Conservation (phyloP, 352 stramenopile genomes). For the Pythium scleroteichum region DNA sequence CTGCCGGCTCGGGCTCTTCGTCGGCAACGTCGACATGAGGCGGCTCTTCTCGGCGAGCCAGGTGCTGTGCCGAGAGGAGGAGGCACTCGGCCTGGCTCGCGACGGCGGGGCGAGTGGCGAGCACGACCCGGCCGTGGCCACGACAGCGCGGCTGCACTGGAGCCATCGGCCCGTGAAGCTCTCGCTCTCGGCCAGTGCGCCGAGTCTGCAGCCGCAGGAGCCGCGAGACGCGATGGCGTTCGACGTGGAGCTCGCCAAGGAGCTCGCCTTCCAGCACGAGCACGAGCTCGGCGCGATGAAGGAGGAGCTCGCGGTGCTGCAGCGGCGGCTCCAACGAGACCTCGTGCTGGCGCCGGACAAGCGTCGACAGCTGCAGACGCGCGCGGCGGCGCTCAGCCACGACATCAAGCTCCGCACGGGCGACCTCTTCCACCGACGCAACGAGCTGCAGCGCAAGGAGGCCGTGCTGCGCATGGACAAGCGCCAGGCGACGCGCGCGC, state of each 20-base stretch:
- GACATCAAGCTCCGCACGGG: conserved; percentile 65
- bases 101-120: neutral
- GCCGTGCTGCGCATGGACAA: conserved; percentile 32
- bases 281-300: conserved; percentile 59
- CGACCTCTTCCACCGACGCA: conserved; percentile 73
- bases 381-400: conserved; percentile 50
- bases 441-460: conserved; percentile 70
- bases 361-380: conserved; percentile 50
- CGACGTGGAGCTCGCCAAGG: conserved; percentile 50
- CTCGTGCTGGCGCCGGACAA: conserved; percentile 35
- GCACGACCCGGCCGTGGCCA: conserved; percentile 1
- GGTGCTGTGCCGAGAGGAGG: conserved; percentile 45
- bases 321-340: conserved; percentile 40
- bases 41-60: conserved; percentile 57
- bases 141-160: conserved; percentile 37
- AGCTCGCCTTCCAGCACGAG: conserved; percentile 68
- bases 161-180: conserved; percentile 39
- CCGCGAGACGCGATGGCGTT: conserved; percentile 37
- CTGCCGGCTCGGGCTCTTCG: conserved; percentile 39
- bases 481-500: conserved; percentile 7
- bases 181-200: conserved; percentile 8
- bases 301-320: conserved; percentile 52
- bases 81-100: conserved; percentile 22
- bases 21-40: conserved; percentile 58
- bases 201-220: conserved; percentile 1